Evolutionary conservation across 768 basidiomycete genomes (phyloP), one percentile per base, ranked within the genome.

Genomic region (Dentipellis sp.): DNA sequence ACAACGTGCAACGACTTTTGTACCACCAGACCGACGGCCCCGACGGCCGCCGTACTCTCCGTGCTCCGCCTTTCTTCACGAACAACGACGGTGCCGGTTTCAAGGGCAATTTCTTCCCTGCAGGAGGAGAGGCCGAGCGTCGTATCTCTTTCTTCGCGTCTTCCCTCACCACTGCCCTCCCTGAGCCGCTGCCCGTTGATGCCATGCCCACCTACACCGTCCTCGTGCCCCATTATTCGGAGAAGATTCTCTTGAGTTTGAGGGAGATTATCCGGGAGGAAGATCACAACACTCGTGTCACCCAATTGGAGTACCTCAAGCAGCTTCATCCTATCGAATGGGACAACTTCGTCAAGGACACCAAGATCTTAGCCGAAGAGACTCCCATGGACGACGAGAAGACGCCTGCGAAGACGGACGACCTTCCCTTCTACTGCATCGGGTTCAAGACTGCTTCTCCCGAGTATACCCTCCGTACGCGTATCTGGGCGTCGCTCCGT

Each of bases 191-290:
- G 46, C 91, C 94, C 11, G 87, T 99, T 55, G 95, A 98, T 66
- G 90, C 94, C 19, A 98, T 99, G 97, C 97, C 97, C 10, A 98
- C 95, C 0, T 99, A 97, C 74, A 99, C 97, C n/a, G 97, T 99
- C 56, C 83, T 99, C 39, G 91, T 97, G 0, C 97, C 97, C 10
- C 97, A 99, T 73, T 99, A 99, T 70, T 97, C 94, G 11, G 97
- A 99, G 71, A 99, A 98, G 79, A 98, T 99, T 65, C 69, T 99
- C 54, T 79, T 99, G 57, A 97, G 93, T 67, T 79, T 99, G 39
- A 83, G 97, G 50, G 97, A 99, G 72, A 99, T 99, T 64, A 99
- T 99, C 61, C 84, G 95, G 56, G 97, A 99, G 70, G 94, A 98
- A 68, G 94, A 98, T 65, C 86, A 88, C 67, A 95, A 82, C 67